A percentile compares a stretch with the other conserved stretches of the same genome.
Conservation (phyloP, 1,284 basidiomycete species). For the Sutorius eximius region DNA sequence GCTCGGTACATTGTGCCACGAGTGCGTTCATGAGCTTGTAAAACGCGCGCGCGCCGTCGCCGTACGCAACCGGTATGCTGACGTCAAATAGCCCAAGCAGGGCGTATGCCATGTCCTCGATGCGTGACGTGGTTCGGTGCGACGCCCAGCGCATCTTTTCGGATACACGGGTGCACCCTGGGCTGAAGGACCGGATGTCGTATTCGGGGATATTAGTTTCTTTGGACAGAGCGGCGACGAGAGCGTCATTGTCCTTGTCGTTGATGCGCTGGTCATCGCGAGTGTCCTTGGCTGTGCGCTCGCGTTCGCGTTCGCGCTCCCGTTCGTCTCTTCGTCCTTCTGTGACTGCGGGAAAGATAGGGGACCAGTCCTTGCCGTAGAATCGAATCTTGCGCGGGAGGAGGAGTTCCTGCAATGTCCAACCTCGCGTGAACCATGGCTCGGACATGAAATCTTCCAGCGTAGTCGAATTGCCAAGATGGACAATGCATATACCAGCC, state of each 20-base stretch:
- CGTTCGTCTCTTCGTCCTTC: slow-evolving; percentile 24
- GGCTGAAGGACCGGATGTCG: slow-evolving; percentile 26
- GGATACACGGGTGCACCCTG: slow-evolving; percentile 19
- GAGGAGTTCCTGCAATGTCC: slow-evolving; percentile 27
- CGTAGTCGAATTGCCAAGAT: slow-evolving; percentile 21
- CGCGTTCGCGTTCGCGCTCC: not conserved
- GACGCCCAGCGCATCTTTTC: slow-evolving; percentile 31
- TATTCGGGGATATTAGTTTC: slow-evolving; percentile 22
- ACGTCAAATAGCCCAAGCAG: slow-evolving; percentile 27
- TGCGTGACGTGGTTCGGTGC: slow-evolving; percentile 21
- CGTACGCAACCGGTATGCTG: slow-evolving; percentile 25
- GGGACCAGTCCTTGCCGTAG: slow-evolving; percentile 29
- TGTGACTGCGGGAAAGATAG: slow-evolving; percentile 16
- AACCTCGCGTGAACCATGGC: slow-evolving; percentile 26
- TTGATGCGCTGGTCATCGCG: slow-evolving; percentile 24
- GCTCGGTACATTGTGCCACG: slow-evolving; percentile 20
- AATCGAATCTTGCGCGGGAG: slow-evolving; percentile 28
- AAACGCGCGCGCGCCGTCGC: slow-evolving; percentile 28
- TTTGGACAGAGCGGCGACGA: slow-evolving; percentile 18
- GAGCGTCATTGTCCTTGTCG: slow-evolving; percentile 26
- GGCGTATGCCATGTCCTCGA: slow-evolving; percentile 28
- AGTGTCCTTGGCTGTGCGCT: slow-evolving; percentile 5
- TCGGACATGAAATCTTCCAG: slow-evolving; percentile 26
- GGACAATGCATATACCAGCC: slow-evolving; percentile 26
- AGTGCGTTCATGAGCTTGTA: slow-evolving; percentile 21